phyloP scores from a whole-genome alignment of 768 basidiomycete species.

The Tricholoma sp. region DNA sequence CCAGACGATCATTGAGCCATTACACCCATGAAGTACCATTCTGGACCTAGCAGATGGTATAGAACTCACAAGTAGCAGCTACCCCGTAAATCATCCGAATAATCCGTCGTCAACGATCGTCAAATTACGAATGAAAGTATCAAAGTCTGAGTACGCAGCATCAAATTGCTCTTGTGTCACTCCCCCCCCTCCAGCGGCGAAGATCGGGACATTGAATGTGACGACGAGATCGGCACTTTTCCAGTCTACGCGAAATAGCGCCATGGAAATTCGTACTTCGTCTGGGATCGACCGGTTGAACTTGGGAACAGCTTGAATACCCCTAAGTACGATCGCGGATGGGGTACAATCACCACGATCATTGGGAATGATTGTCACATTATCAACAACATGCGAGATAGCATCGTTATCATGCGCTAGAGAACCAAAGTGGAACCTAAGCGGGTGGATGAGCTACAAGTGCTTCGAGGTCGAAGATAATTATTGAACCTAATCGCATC shows the following conservation, averaged over 20 bases:
- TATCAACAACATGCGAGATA: constrained; percentile 38
- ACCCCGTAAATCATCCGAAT: constrained; percentile 49
- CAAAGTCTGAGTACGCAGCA: constrained; percentile 44
- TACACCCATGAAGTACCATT: no score
- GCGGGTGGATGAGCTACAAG: constrained; percentile 6
- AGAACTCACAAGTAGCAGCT: background rate
- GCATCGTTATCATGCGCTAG: constrained; percentile 91
- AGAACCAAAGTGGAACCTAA: constrained; percentile 88
- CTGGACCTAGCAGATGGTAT: background rate
- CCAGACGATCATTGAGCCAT: background rate
- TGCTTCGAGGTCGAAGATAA: background rate
- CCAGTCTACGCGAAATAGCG: constrained; percentile 69
- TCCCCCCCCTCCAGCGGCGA: constrained; percentile 38
- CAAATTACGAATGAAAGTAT: constrained; percentile 51
- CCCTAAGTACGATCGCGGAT: constrained; percentile 55
- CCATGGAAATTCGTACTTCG: constrained; percentile 71
- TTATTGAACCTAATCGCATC: constrained; percentile 58
- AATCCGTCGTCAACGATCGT: constrained; percentile 62
- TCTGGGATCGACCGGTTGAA: constrained; percentile 63
- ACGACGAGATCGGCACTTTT: constrained; percentile 80
- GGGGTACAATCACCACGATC: constrained; percentile 47
- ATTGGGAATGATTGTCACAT: constrained; percentile 35
- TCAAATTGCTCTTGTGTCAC: constrained; percentile 33
- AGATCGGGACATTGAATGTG: constrained; percentile 74
- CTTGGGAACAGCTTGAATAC: constrained; percentile 70